These are phyloP conservation scores for Hylodesmum podocarpum DNA, from an alignment of 306 rosid species.

Conservation along the genomic window DNA sequence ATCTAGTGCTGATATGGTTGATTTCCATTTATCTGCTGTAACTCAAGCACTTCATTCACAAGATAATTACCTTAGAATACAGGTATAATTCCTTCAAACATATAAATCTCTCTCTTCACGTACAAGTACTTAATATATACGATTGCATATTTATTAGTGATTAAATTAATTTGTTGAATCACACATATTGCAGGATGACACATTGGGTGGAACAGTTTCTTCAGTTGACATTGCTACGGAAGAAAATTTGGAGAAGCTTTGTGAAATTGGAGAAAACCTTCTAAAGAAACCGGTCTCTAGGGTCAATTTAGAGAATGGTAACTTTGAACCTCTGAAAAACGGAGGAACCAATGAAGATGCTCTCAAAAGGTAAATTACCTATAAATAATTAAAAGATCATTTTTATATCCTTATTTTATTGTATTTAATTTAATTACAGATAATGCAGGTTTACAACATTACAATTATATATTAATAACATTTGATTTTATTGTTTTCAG, in stretches of 20 bases:
- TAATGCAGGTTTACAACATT: not conserved
- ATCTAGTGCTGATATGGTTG: slow-evolving; percentile 56
- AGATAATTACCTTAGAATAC: slow-evolving; percentile 54
- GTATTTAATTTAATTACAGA: too few species aligned
- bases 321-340: slow-evolving; percentile 10
- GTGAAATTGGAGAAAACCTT: slow-evolving; percentile 26
- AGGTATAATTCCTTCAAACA: slow-evolving; percentile 26
- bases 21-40: slow-evolving; percentile 44
- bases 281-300: slow-evolving; percentile 53
- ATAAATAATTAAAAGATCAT: too few species aligned
- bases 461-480: not conserved
- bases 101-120: not conserved
- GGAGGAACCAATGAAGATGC: slow-evolving; percentile 52
- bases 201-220: slow-evolving; percentile 33
- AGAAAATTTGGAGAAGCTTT: slow-evolving; percentile 50
- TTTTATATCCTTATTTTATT: too few species aligned
- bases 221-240: slow-evolving; percentile 60
- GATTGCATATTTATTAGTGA: not conserved
- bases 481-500: slow-evolving; percentile 22
- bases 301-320: slow-evolving; percentile 53
- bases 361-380: slow-evolving; percentile 50
- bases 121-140: not conserved
- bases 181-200: slow-evolving; percentile 53
- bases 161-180: not conserved
- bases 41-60: slow-evolving; percentile 48